These are phyloP conservation scores for Plectosphaerella plurivora DNA, from an alignment of 2,329 filamentous ascomycete species.

Conservation along the genomic window DNA sequence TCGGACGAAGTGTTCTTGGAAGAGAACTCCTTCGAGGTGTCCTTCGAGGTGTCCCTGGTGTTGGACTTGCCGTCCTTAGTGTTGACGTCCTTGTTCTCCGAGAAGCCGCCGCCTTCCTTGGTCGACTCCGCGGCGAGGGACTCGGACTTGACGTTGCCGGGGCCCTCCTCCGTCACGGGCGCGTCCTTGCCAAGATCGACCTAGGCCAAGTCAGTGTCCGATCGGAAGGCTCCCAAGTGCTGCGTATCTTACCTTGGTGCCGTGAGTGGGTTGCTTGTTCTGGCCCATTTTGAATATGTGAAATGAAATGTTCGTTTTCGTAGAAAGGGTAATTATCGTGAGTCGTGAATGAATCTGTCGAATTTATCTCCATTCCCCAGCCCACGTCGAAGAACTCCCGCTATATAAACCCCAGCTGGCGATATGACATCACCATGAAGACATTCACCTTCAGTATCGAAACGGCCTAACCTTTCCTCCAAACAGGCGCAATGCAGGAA, in stretches of 20 bases:
- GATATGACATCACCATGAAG: not conserved
- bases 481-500: not conserved
- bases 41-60: not conserved
- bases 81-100: conserved; percentile 48
- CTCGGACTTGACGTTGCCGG: conserved; percentile 61
- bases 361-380: not conserved
- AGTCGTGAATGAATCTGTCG: not conserved
- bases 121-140: conserved; percentile 75
- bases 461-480: not conserved
- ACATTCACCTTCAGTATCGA: not conserved
- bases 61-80: conserved; percentile 14
- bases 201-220: conserved; percentile 22
- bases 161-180: conserved; percentile 51
- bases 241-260: not conserved
- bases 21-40: not conserved
- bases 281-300: not conserved
- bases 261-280: not conserved
- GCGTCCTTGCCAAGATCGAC: conserved; percentile 42
- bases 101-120: conserved; percentile 53
- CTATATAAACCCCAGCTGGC: not conserved
- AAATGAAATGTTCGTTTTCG: not conserved
- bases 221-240: not conserved
- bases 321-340: not conserved
- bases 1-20: not conserved
- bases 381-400: not conserved